phyloP scores from a whole-genome alignment of 805 yeast genomes.

The Hanseniaspora taiwanica region DNA sequence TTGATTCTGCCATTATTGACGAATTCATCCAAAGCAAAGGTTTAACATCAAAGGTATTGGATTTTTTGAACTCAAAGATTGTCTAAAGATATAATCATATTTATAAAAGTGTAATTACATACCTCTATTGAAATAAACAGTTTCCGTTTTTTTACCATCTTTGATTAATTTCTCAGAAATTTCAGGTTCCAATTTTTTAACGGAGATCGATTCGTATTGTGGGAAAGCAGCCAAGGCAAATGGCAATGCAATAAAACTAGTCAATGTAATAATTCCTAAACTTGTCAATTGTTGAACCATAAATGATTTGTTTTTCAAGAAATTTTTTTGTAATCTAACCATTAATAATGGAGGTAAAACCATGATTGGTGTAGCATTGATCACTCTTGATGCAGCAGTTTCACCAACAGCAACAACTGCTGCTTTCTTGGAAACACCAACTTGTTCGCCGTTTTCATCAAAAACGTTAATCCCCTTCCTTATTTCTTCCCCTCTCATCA shows the following conservation, averaged over 20 bases:
- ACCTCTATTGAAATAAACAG: slow-evolving; percentile 86
- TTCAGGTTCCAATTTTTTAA: slow-evolving; percentile 46
- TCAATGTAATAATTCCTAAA: slow-evolving; percentile 70
- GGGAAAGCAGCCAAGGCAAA: slow-evolving; percentile 95
- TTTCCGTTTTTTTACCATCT: slow-evolving; percentile 41
- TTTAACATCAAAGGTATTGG: not conserved
- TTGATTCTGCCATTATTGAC: slow-evolving; percentile 8
- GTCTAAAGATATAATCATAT: not conserved
- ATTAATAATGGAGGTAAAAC: slow-evolving; percentile 84
- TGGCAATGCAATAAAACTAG: slow-evolving; percentile 81
- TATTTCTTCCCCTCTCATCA: slow-evolving; percentile 93
- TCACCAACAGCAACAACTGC: slow-evolving; percentile 92
- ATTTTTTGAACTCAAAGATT: slow-evolving; percentile 1
- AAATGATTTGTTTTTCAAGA: slow-evolving; percentile 55
- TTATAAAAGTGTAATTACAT: slow-evolving; percentile 32
- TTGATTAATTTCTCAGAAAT: slow-evolving; percentile 49
- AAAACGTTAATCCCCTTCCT: slow-evolving; percentile 68
- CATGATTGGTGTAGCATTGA: slow-evolving; percentile 96
- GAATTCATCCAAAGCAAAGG: slow-evolving; percentile 2
- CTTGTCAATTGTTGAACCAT: slow-evolving; percentile 59
- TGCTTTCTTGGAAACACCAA: slow-evolving; percentile 70
- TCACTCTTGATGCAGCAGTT: slow-evolving; percentile 88
- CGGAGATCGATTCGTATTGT: slow-evolving; percentile 57
- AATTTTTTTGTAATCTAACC: slow-evolving; percentile 59
- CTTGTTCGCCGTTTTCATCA: slow-evolving; percentile 50